A percentile compares a stretch with the other conserved stretches of the same genome.
Evolutionary conservation across 331 rosid genomes (phyloP).

Genomic region (Rosa hybrid): DNA sequence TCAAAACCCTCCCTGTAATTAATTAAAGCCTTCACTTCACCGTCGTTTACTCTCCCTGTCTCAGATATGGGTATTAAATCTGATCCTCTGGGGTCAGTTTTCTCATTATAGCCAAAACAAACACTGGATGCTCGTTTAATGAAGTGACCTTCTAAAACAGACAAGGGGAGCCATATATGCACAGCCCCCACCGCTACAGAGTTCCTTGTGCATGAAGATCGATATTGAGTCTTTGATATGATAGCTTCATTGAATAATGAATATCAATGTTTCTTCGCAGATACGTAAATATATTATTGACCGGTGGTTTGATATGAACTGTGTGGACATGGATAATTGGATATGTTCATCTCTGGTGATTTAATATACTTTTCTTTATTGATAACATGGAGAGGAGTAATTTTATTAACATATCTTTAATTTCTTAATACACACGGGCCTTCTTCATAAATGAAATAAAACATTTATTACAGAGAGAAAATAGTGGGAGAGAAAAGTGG

Average conservation of each 20-base stretch:
- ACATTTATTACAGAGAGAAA: too few species aligned
- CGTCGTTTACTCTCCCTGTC: slow-evolving; percentile 24
- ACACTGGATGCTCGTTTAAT: background rate
- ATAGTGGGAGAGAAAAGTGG: too few species aligned
- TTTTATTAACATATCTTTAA: too few species aligned
- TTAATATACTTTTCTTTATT: too few species aligned
- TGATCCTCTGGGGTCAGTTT: background rate
- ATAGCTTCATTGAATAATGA: background rate
- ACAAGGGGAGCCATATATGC: slow-evolving; percentile 3
- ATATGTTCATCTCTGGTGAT: too few species aligned
- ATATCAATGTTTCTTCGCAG: too few species aligned
- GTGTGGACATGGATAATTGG: too few species aligned
- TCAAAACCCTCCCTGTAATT: background rate
- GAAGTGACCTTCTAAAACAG: background rate
- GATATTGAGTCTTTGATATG: background rate
- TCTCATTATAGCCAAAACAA: background rate
- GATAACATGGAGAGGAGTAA: too few species aligned
- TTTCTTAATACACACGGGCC: too few species aligned
- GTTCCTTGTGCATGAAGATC: background rate
- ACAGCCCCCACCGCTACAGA: background rate
- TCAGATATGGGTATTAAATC: background rate
- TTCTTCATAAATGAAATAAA: too few species aligned
- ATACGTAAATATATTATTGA: background rate
- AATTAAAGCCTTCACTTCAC: slow-evolving; percentile 20
- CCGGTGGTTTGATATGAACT: too few species aligned